Base-by-base conservation (phyloP, 2,329 filamentous ascomycete genomes). In the Colletotrichum sp. region DNA sequence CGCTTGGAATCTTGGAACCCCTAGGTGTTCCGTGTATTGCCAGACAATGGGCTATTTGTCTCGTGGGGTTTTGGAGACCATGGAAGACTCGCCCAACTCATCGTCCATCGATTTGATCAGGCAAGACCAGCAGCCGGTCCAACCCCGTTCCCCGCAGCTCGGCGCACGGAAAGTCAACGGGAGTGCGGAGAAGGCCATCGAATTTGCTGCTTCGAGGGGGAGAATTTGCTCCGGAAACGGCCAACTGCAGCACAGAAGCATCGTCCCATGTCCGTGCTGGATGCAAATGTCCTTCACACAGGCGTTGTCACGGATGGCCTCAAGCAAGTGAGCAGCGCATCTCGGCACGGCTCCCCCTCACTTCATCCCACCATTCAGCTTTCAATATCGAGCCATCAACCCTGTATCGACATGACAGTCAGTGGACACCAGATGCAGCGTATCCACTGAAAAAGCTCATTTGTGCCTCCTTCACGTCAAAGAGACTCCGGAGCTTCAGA, bases 221-320 rank as follows among this genome's bases (percentile, higher is more conserved):
- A 75, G 73, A 28, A 43, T 68, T 68, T 73, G 73, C 73, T 75
- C 73, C 73, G 73, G 28, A 18, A 64, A 34, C 68, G 55, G 69
- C 62, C 60, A 30, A 30, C 69, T 21, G 56, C 56, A 58, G 66
- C 15, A n/a, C 55, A 34, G 55, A 26, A 52, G 56, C 66, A 69
- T 30, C 55, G 34, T 69, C 32, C 21, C 66, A 69, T 69, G 52
- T 60, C 32, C 15, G 48, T 52, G 52, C 18, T 34, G 66, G 8
- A 28, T n/a, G n/a, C 30, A 21, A 60, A 30, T 16, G 28, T 30
- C 43, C 43, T 13, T 52, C 43, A 52, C 43, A 32, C 67, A 36
- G 36, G 13, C 38, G 36, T 66, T 24, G 36, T 66, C 26, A 15
- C 36, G 36, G 34, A 66, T 36, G 21, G 32, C 10, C 61, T 26